Evolutionary conservation across 495 filamentous ascomycete genomes (phyloP), one percentile per base, ranked within the genome.

Genomic region (Annulohypoxylon stygium): DNA sequence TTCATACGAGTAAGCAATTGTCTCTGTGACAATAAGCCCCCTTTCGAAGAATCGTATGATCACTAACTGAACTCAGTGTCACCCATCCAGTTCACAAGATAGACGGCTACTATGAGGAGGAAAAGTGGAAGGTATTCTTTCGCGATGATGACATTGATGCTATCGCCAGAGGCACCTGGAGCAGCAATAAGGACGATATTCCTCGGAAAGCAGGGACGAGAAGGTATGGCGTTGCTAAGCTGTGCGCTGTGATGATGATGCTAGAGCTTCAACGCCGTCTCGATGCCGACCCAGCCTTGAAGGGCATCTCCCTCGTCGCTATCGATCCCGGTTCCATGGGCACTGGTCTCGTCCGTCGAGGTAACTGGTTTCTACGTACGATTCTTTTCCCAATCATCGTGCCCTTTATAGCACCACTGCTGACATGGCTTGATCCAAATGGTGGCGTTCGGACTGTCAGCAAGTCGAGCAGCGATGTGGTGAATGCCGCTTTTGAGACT

Each of bases 301-400:
- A 37, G 3, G 69, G 69, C 2, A 62, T 81, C n/a, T 79, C 69
- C 16, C 41, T 81, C n/a, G 51, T 79, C 9, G 74, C 64, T 20
- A 50, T 79, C 23, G 77, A 79, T 45, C 77, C 77, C 0, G 79
- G 79, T 9, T 50, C 26, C 23, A 78, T 78, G 74, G 10, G 18
- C 14, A 45, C 20, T 26, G 23, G 39, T 20, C 58, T 61, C 7
- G 18, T 47, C 4, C 58, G 58, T 16, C 18, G 58, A n/a, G 39
- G 58, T 5, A 8, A 26, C 8, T 61, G 58, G 58, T n/a, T 30
- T 4, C n/a, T 45, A 3, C 47, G 47, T 11, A 25, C 18, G 9
- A 37, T 45, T 1, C 39, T 47, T 8, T 45, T 45, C 14, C 23
- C 8, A 37, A 23, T 45, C 1, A 61, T 61, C 4, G 37, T 47